These are phyloP conservation scores for Plasmodium sp. DNA, from an alignment of 169 alveolate species.

Conservation along the genomic window DNA sequence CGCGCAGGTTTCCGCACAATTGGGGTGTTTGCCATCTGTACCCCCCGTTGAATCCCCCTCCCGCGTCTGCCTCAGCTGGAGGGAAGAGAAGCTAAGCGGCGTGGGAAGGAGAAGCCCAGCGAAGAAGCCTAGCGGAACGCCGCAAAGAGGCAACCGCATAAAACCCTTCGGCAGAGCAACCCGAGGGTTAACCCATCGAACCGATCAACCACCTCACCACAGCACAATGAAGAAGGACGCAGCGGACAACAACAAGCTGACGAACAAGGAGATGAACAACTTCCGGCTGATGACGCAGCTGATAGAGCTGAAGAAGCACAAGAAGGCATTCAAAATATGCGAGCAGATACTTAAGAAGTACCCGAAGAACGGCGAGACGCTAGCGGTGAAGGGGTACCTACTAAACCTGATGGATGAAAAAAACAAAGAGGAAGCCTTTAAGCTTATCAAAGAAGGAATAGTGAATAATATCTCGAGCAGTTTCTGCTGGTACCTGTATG, in stretches of 20 bases:
- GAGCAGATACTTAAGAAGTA: conserved; percentile 67
- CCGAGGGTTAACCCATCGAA: not conserved
- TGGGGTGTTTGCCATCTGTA: not conserved
- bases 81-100: not conserved
- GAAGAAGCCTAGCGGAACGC: not conserved
- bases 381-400: conserved; percentile 60
- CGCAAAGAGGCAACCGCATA: not conserved
- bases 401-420: conserved; percentile 48
- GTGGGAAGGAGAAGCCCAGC: too few species aligned
- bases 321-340: conserved; percentile 65
- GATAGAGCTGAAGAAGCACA: conserved; percentile 63
- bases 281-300: conserved; percentile 64
- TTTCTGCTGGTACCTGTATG: conserved; percentile 75
- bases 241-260: conserved; percentile 15
- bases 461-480: conserved; percentile 58
- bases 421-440: conserved; percentile 70
- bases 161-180: not conserved
- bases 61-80: not conserved
- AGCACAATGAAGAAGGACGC: conserved; percentile 25
- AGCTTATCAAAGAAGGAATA: conserved; percentile 61
- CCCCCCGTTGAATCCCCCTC: not conserved
- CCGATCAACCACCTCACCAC: not conserved
- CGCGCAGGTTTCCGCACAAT: not conserved
- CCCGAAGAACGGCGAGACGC: conserved; percentile 66
- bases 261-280: conserved; percentile 57